These are phyloP conservation scores for Ilex paraguariensis DNA, from an alignment of 305 asterid genomes.

Conservation along the genomic window DNA sequence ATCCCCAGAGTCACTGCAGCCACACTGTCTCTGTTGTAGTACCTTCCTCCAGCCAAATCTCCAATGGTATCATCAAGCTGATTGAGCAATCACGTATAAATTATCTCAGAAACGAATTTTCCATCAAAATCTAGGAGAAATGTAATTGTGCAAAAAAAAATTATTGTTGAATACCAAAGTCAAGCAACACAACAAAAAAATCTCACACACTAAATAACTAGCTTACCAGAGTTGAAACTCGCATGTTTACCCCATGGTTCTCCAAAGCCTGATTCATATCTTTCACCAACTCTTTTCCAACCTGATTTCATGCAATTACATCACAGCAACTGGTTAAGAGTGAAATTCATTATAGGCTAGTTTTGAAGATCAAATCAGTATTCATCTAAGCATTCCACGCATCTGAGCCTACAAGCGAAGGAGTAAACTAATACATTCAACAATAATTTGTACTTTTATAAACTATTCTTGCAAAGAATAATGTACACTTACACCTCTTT, in stretches of 20 bases:
- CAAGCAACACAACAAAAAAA: too few species aligned
- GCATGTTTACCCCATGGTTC: conserved; percentile 52
- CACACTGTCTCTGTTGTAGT: conserved; percentile 58
- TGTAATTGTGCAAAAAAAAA: background rate
- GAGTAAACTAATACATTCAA: too few species aligned
- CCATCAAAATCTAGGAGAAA: too few species aligned
- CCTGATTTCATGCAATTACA: conserved; percentile 25
- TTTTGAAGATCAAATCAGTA: background rate
- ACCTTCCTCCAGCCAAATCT: conserved; percentile 79
- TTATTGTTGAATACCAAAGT: background rate
- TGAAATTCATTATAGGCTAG: background rate
- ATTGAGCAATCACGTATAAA: background rate
- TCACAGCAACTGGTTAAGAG: background rate
- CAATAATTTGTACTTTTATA: too few species aligned
- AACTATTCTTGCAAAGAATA: background rate
- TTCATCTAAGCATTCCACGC: background rate
- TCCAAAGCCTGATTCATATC: conserved; percentile 54
- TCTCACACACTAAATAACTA: too few species aligned
- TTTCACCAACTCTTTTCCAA: conserved; percentile 36
- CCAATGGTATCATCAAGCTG: conserved; percentile 73
- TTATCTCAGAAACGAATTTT: background rate
- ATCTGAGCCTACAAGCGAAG: too few species aligned
- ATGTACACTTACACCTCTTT: background rate
- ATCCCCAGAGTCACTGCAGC: conserved; percentile 66
- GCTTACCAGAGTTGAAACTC: conserved; percentile 53